Evolutionary conservation across 2,329 filamentous ascomycete species (phyloP).

Genomic region (Sporothrix sp.): DNA sequence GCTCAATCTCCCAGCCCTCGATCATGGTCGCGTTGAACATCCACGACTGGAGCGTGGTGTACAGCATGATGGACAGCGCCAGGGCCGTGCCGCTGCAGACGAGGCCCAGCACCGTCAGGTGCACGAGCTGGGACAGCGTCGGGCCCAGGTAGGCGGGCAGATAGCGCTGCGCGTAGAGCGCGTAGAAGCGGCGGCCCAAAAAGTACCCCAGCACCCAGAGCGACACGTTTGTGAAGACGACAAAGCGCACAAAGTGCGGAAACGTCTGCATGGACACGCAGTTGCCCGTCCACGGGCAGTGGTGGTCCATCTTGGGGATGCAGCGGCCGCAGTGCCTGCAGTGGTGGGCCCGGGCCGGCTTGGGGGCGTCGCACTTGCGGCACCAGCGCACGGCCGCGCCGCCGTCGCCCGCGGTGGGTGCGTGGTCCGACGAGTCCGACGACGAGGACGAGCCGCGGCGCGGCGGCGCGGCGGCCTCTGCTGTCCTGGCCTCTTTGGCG

Average conservation of each 20-base stretch:
- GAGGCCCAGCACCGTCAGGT: conserved; percentile 51
- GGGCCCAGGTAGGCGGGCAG: conserved; percentile 69
- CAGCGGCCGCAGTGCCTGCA: conserved; percentile 67
- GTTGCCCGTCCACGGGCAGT: conserved; percentile 77
- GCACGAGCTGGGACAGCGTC: conserved; percentile 44
- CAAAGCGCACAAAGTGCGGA: conserved; percentile 73
- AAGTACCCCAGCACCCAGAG: conserved; percentile 54
- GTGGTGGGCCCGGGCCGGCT: conserved; percentile 72
- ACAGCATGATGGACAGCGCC: conserved; percentile 53
- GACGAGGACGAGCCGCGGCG: conserved; percentile 6
- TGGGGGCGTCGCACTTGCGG: conserved; percentile 62
- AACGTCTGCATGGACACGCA: conserved; percentile 76
- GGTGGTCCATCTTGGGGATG: conserved; percentile 75
- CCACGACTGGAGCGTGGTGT: conserved; percentile 52
- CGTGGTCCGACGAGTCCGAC: conserved; percentile 4
- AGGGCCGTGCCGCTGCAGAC: conserved; percentile 50
- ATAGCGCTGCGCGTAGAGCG: conserved; percentile 55
- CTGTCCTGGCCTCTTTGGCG: background rate
- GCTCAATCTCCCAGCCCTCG: conserved; percentile 64
- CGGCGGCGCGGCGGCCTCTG: background rate
- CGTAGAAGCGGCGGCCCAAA: conserved; percentile 46
- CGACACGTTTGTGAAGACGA: conserved; percentile 56
- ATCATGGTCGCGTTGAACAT: conserved; percentile 68
- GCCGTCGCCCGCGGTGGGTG: background rate
- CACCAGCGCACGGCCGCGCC: conserved; percentile 48